Evolutionary conservation across 768 basidiomycete species (phyloP).

Genomic region (Tephrocybe sp.): DNA sequence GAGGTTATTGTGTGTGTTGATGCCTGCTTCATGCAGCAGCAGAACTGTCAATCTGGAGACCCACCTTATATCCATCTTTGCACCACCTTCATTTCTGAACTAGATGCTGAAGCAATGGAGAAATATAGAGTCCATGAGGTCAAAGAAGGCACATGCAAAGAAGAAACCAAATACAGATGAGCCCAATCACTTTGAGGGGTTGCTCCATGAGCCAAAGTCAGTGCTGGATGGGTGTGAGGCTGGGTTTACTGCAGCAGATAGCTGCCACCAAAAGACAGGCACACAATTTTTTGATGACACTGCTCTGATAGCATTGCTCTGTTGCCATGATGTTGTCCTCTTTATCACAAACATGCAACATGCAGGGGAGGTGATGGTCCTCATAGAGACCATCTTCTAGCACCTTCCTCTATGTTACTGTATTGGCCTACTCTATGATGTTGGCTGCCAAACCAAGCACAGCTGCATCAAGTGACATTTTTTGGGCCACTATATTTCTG

Average conservation of each 20-base stretch:
- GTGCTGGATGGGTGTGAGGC: conserved; percentile 5
- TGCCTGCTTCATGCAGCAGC: conserved; percentile 18
- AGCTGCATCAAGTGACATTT: neutral
- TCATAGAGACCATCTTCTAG: neutral
- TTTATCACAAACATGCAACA: no score
- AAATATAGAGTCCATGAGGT: no score
- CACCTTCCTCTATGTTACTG: neutral
- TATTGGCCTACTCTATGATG: neutral
- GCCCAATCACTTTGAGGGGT: neutral
- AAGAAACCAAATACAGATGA: neutral
- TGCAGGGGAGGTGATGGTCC: neutral
- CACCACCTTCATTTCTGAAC: neutral
- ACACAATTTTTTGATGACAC: no score
- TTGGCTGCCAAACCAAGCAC: neutral
- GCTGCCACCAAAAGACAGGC: conserved; percentile 8
- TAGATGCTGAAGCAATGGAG: no score
- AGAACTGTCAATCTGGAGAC: no score
- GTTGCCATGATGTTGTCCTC: no score
- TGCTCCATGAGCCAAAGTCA: conserved; percentile 6
- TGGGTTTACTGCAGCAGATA: conserved; percentile 15
- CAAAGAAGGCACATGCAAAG: no score
- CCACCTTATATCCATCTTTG: no score
- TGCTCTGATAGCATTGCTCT: conserved; percentile 4
- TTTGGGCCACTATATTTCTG: neutral
- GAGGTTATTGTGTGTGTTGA: no score